These are phyloP conservation scores for Alloteropsis semialata DNA, from an alignment of 176 grass and related monocot species.

Conservation along the genomic window DNA sequence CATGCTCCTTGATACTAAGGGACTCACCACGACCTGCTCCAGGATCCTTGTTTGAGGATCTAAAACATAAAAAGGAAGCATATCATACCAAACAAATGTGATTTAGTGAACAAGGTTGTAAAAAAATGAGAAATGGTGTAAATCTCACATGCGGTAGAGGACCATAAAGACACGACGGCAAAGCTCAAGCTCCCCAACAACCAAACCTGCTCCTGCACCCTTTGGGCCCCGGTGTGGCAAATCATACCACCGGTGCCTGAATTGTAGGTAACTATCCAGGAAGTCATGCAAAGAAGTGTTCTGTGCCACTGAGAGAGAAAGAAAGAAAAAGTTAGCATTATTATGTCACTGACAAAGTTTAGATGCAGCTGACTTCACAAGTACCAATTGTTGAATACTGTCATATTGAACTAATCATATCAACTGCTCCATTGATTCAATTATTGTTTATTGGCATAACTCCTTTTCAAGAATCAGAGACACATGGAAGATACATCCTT, in stretches of 20 bases:
- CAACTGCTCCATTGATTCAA: neutral
- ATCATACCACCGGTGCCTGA: conserved; percentile 92
- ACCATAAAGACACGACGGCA: conserved; percentile 95
- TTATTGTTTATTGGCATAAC: conserved; percentile 11
- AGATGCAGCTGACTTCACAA: neutral
- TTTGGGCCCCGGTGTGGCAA: conserved; percentile 65
- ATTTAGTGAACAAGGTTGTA: conserved; percentile 16
- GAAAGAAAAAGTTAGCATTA: conserved; percentile 19
- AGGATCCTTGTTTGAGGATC: conserved; percentile 95
- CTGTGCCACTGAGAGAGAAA: conserved; percentile 56
- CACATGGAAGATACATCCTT: neutral
- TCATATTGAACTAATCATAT: conserved; percentile 12
- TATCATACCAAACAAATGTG: neutral
- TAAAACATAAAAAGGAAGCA: conserved; percentile 40
- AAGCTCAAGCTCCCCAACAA: conserved; percentile 88
- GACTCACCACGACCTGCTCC: conserved; percentile 59
- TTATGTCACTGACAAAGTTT: conserved; percentile 8
- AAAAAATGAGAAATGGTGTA: neutral
- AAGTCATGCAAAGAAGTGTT: conserved; percentile 77
- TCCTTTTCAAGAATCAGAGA: neutral
- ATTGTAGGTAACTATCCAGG: conserved; percentile 95
- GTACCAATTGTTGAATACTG: neutral
- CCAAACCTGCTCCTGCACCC: conserved; percentile 64
- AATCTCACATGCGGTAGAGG: conserved; percentile 88
- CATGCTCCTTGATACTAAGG: conserved; percentile 88